These are phyloP conservation scores for Russula sp. DNA, from an alignment of 768 basidiomycete genomes.

Conservation along the genomic window DNA sequence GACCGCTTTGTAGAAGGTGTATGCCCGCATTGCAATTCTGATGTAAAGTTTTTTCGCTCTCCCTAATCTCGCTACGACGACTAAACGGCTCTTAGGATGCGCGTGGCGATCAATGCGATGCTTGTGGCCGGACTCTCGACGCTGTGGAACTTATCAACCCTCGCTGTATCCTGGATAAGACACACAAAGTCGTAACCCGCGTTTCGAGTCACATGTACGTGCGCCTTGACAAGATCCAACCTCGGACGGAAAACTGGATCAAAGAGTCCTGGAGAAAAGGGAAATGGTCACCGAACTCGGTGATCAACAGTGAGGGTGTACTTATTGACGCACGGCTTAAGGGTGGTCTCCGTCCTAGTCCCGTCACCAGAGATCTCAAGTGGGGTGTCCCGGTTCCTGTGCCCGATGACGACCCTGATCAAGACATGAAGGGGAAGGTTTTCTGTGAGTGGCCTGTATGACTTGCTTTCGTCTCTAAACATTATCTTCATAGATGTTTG, in stretches of 20 bases:
- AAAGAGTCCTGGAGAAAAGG: conserved; percentile 74
- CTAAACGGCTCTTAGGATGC: conserved; percentile 62
- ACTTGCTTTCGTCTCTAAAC: neutral
- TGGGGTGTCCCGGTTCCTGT: conserved; percentile 96
- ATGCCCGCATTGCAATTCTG: conserved; percentile 89
- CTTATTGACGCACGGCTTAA: conserved; percentile 88
- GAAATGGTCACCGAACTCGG: conserved; percentile 90
- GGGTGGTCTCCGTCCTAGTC: conserved; percentile 80
- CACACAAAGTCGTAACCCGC: conserved; percentile 71
- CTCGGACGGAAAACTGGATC: conserved; percentile 84
- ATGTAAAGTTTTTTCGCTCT: conserved; percentile 43
- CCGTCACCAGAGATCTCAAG: conserved; percentile 87
- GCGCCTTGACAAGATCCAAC: conserved; percentile 78
- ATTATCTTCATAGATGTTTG: conserved; percentile 68
- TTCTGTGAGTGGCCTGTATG: conserved; percentile 64
- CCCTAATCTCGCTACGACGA: neutral
- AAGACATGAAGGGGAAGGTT: conserved; percentile 91
- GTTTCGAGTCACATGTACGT: conserved; percentile 91
- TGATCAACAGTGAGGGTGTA: conserved; percentile 84
- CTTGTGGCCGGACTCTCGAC: conserved; percentile 87
- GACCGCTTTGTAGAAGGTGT: conserved; percentile 98
- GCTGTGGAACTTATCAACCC: conserved; percentile 92
- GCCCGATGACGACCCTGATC: conserved; percentile 63
- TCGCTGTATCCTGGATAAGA: conserved; percentile 84
- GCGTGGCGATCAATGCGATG: conserved; percentile 97